Base-by-base conservation (phyloP, 1,284 basidiomycete species). In the Cryptococcus sp. region DNA sequence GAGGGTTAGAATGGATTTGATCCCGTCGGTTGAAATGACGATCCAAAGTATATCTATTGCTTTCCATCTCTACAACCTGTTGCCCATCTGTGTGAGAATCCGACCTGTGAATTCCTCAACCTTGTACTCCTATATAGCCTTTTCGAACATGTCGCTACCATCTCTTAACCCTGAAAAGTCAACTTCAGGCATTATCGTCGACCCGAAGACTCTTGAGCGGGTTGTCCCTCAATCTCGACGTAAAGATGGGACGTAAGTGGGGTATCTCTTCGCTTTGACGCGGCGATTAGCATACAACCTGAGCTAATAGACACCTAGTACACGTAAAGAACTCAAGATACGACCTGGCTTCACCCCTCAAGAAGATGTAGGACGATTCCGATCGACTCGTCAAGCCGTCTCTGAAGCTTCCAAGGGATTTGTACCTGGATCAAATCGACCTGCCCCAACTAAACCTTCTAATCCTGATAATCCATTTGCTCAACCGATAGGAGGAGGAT, bases 291-390 rank as follows among this genome's bases (percentile, higher is more conserved):
- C 23, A 23, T 41, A n/a, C 10, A 41, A 41, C 38, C 38, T 41
- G 10, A 41, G 10, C 38, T 33, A 41, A 6, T 30, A 10, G 53
- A 33, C 13, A 3, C 7, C 37, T 46, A 96, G 93, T 47, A 76
- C 90, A 30, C 86, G 94, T 56, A 96, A 94, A 76, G 84, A 96
- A 73, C 80, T 89, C 59, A 94, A 88, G 79, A 87, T 98, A 62
- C 83, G 92, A 36, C 92, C 92, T 0, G 94, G 94, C 1, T 98
- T 86, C 76, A 95, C 91, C 1, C 94, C 94, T 0, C 89, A 91
- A 72, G 94, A 98, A 75, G 94, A 98, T 77, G 83, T 96, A 11
- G 81, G 82, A 36, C 84, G 86, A 42, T 98, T 94, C 76, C 83
- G 90, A 47, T 84, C 88, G 30, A 81, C 84, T 46, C 83, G 85